Conservation (phyloP, 257 asterid genomes). For the Gardenia jasminoides region DNA sequence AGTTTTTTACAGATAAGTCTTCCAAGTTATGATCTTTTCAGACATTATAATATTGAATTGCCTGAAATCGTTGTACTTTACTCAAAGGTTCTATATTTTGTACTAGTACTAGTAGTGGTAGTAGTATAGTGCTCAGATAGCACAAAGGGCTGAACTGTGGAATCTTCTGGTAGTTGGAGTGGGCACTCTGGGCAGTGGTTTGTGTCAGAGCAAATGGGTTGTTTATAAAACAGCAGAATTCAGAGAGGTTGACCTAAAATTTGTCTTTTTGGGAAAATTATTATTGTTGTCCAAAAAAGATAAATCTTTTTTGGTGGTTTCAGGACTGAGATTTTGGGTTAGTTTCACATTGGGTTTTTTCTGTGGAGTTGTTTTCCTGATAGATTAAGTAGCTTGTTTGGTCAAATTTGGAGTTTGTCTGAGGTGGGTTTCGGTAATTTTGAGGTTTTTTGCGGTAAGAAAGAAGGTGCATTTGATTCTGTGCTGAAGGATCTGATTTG, state of each 20-base stretch:
- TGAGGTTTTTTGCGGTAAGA: not conserved
- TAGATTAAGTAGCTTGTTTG: conserved; percentile 25
- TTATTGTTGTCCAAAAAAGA: not conserved
- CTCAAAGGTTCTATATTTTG: not conserved
- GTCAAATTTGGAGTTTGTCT: conserved; percentile 15
- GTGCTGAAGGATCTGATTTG: conserved; percentile 14
- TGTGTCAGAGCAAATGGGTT: conserved; percentile 47
- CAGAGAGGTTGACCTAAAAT: conserved; percentile 75
- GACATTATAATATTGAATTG: conserved; percentile 1
- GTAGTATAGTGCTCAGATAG: conserved; percentile 29
- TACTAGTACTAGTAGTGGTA: conserved; percentile 19
- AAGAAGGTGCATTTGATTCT: conserved; percentile 6
- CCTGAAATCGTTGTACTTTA: conserved; percentile 7
- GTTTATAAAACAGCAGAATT: conserved; percentile 22
- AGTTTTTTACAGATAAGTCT: conserved; percentile 13
- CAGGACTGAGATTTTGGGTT: conserved; percentile 45
- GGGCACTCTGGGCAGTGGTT: conserved; percentile 27
- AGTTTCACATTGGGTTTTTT: conserved; percentile 18
- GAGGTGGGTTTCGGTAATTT: conserved; percentile 22
- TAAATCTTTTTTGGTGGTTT: conserved; percentile 12
- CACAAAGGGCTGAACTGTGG: conserved; percentile 55
- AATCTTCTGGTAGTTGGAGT: conserved; percentile 53
- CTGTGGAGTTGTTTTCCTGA: conserved; percentile 9
- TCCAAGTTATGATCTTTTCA: conserved; percentile 4
- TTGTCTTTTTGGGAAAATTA: conserved; percentile 30